Percentiles rank a stretch among this genome's conserved stretches.
Conservation (phyloP, 768 basidiomycete species). For the Boletus sp. region DNA sequence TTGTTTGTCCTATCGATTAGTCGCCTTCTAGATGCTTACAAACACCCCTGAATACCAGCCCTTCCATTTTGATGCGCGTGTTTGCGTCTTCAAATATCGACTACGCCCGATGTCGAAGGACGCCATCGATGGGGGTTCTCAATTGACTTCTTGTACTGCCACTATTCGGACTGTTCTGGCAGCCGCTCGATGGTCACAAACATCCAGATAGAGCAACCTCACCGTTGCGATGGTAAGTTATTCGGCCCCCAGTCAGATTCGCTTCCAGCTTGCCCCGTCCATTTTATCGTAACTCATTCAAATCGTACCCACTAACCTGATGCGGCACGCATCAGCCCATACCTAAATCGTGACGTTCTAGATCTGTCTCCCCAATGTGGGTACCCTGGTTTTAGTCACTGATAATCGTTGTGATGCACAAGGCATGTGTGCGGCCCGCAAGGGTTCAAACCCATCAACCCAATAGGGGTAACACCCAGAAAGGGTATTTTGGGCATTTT, state of each 20-base stretch:
- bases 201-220: conserved; percentile 12
- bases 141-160: conserved; percentile 14
- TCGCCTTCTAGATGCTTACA: conserved; percentile 17
- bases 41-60: conserved; percentile 26
- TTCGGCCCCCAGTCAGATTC: conserved; percentile 1
- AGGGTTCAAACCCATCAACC: neutral
- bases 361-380: conserved; percentile 6
- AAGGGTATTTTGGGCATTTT: neutral
- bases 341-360: neutral
- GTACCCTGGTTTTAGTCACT: neutral
- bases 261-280: conserved; percentile 6
- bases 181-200: conserved; percentile 3
- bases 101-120: conserved; percentile 30
- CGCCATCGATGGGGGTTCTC: conserved; percentile 14
- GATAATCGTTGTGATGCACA: conserved; percentile 12
- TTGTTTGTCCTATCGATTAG: conserved; percentile 17
- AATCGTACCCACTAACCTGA: conserved; percentile 11
- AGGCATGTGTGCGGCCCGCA: conserved; percentile 1
- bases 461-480: conserved; percentile 6
- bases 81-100: conserved; percentile 30
- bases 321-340: conserved; percentile 8
- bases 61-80: conserved; percentile 41
- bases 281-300: conserved; percentile 1
- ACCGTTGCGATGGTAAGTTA: conserved; percentile 5
- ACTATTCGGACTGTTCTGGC: neutral